Evolutionary conservation across 1,139 yeast species (phyloP).

Genomic region (Nakaseomyces glabratus): DNA sequence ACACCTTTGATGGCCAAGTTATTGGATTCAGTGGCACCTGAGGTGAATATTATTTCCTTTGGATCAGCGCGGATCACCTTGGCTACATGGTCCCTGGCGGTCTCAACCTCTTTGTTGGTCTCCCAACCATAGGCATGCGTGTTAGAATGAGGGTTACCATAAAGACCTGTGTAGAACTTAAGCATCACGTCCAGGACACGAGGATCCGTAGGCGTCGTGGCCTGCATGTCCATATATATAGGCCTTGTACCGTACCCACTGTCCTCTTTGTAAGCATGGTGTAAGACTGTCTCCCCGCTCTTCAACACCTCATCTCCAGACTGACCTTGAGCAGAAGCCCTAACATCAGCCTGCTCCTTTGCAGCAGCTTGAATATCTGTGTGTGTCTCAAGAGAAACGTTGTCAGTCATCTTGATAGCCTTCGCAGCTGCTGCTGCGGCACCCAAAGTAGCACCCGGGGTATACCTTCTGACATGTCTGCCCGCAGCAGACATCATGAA

Average conservation of each 20-base stretch:
- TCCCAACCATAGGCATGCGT: constrained; percentile 99
- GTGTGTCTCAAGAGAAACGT: constrained; percentile 26
- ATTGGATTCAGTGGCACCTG: constrained; percentile 97
- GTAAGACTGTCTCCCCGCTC: constrained; percentile 30
- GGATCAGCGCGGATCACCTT: constrained; percentile 85
- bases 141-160: constrained; percentile 95
- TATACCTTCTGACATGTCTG: constrained; percentile 4
- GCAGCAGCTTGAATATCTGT: constrained; percentile 30
- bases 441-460: background rate
- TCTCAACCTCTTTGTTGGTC: constrained; percentile 84
- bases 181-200: constrained; percentile 92
- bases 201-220: constrained; percentile 97
- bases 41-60: constrained; percentile 90
- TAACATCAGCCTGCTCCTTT: constrained; percentile 24
- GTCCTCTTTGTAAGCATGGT: constrained; percentile 33
- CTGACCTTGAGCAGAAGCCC: constrained; percentile 15
- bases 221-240: constrained; percentile 90
- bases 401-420: constrained; percentile 20
- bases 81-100: constrained; percentile 76
- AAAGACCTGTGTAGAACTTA: constrained; percentile 82
- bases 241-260: constrained; percentile 61
- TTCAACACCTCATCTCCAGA: constrained; percentile 16
- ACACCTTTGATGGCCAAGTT: constrained; percentile 94
- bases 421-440: constrained; percentile 5
- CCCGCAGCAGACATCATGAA: no score